Evolutionary conservation across 345 rosid genomes (phyloP).

Genomic region (Cardamine chenopodiifolia): DNA sequence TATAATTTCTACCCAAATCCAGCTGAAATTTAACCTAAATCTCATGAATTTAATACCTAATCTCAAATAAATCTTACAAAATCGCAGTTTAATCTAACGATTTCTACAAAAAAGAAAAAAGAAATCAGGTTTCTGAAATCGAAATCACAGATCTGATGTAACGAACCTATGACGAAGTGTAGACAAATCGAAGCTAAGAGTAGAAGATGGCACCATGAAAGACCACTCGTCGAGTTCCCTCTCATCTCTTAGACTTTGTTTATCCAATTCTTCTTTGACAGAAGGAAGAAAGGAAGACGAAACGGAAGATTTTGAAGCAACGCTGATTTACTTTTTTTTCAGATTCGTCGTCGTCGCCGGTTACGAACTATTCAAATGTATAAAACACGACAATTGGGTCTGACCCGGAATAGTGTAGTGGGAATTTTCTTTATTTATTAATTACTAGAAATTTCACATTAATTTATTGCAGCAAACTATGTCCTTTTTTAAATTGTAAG

Average conservation of each 20-base stretch:
- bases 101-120: not conserved
- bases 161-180: conserved; percentile 60
- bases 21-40: conserved; percentile 9
- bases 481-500: too few relatives aligned
- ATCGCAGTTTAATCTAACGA: not conserved
- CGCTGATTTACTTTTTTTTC: not conserved
- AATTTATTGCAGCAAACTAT: too few relatives aligned
- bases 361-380: not conserved
- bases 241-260: conserved; percentile 37
- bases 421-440: not conserved
- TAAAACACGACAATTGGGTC: not conserved
- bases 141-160: conserved; percentile 38
- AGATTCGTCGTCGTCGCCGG: conserved; percentile 3
- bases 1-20: too few relatives aligned
- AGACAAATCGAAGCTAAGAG: conserved; percentile 50
- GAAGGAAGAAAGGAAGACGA: not conserved
- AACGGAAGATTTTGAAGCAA: not conserved
- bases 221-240: too few relatives aligned
- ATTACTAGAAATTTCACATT: too few relatives aligned
- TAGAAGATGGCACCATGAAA: conserved; percentile 33
- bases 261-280: not conserved
- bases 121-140: not conserved
- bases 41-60: not conserved
- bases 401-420: not conserved
- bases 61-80: not conserved